Conservation (phyloP, 768 basidiomycete species). For the Stropharia rugosoannulata region DNA sequence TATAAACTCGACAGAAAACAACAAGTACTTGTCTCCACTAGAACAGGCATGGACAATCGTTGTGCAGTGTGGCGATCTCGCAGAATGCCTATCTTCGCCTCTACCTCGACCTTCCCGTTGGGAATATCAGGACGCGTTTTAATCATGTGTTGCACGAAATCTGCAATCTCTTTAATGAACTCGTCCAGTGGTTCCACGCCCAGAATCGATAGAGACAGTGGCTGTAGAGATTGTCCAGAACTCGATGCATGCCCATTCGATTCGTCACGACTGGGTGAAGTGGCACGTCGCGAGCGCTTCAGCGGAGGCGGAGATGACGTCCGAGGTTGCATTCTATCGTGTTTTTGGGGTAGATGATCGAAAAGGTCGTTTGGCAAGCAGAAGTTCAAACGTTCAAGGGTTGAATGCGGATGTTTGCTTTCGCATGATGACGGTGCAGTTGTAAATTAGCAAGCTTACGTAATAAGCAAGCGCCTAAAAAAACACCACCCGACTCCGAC, state of each 20-base stretch:
- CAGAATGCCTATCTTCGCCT: conserved; percentile 86
- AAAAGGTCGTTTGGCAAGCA: background rate
- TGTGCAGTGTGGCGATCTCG: conserved; percentile 53
- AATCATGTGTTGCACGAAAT: conserved; percentile 81
- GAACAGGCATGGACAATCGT: conserved; percentile 68
- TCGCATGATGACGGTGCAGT: background rate
- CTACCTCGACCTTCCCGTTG: conserved; percentile 72
- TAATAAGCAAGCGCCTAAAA: background rate
- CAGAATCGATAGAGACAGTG: conserved; percentile 77
- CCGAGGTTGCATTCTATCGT: conserved; percentile 10
- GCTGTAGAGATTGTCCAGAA: conserved; percentile 40
- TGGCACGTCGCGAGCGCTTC: conserved; percentile 19
- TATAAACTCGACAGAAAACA: conserved; percentile 1
- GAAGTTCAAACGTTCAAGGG: background rate
- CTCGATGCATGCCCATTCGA: conserved; percentile 24
- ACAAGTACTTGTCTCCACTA: conserved; percentile 81
- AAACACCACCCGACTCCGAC: background rate
- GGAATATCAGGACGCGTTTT: conserved; percentile 44
- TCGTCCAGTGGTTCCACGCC: conserved; percentile 91
- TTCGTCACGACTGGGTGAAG: conserved; percentile 12
- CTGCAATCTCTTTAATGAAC: conserved; percentile 88
- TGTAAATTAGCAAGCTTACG: background rate
- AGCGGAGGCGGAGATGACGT: conserved; percentile 23
- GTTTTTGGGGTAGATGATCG: background rate
- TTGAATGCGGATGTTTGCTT: too few species aligned